Conservation (phyloP, 164 flowering plant genomes). For the Warburgia ugandensis region DNA sequence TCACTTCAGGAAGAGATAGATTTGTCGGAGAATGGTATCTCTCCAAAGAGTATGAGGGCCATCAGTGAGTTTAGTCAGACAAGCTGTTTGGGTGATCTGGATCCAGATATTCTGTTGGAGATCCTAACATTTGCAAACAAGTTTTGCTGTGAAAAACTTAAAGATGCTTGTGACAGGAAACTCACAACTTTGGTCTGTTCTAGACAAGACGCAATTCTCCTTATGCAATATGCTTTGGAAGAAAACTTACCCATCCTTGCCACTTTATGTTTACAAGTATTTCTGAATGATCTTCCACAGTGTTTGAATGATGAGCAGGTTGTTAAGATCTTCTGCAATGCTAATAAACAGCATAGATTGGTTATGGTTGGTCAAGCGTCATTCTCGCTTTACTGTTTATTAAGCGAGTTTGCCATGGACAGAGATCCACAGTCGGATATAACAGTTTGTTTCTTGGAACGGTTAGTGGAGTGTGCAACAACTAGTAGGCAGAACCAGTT, state of each 20-base stretch:
- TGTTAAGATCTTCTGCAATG: slow-evolving; percentile 44
- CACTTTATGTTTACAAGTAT: slow-evolving; percentile 87
- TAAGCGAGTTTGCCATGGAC: slow-evolving; percentile 75
- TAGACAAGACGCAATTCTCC: slow-evolving; percentile 71
- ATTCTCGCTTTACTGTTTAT: slow-evolving; percentile 70
- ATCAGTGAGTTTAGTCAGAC: slow-evolving; percentile 59
- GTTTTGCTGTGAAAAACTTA: slow-evolving; percentile 84
- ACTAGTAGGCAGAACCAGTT: slow-evolving; percentile 54
- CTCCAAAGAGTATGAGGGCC: slow-evolving; percentile 58
- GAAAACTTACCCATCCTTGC: slow-evolving; percentile 71
- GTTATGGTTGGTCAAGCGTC: slow-evolving; percentile 77
- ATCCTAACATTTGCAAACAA: slow-evolving; percentile 75
- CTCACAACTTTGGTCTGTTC: slow-evolving; percentile 70
- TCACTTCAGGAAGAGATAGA: slow-evolving; percentile 65
- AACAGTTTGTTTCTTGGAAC: slow-evolving; percentile 52
- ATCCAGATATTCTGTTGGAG: slow-evolving; percentile 63
- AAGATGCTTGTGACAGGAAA: slow-evolving; percentile 85
- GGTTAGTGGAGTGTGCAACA: slow-evolving; percentile 55
- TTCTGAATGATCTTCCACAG: slow-evolving; percentile 72
- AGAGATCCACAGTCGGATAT: slow-evolving; percentile 56
- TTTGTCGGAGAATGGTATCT: slow-evolving; percentile 72
- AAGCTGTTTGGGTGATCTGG: slow-evolving; percentile 42
- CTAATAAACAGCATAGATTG: slow-evolving; percentile 38
- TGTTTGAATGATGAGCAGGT: slow-evolving; percentile 63
- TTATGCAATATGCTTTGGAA: slow-evolving; percentile 76